Evolutionary conservation across 768 basidiomycete species (phyloP), one percentile per base, ranked within the genome.

Genomic region (Psilocybe cyanescens): DNA sequence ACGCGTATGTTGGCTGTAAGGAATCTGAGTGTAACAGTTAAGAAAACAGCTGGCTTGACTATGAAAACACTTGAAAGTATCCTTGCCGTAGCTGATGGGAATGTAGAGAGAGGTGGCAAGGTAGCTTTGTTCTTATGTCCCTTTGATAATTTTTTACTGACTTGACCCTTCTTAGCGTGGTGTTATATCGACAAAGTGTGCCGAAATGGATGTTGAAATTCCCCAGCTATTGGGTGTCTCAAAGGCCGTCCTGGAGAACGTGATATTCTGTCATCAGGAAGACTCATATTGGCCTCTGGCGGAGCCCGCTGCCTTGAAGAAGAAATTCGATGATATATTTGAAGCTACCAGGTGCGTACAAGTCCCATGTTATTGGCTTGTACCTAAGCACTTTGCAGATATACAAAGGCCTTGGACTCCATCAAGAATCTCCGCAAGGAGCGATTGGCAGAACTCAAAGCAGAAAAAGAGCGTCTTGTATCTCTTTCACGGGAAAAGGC

Each of bases 301-400:
- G 0, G 97, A 99, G 67, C 92, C 97, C 2, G 79, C 92, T 9
- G 84, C 87, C 0, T 76, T 99, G 39, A 99, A 99, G 83, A 99
- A 98, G 83, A 99, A 99, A 73, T 99, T 99, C 63, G 97, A 99
- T 68, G 97, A 99, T 69, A 99, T 99, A 59, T 99, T 99, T 68
- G 97, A 99, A 75, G 97, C 97, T 3, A 99, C 96, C 17, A 91
- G 91, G 95, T 92, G 54, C 33, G 79, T 70, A 45, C 7, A 5
- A 50, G 8, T 24, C 8, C 29, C 14, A 17, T 48, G 17, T 47
- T 62, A 31, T 30, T 29, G 4, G 19, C 29, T 16, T 1, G 45
- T 55, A 50, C 62, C 51, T 1, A 61, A 33, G 39, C 30, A 8
- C 52, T 58, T 44, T 28, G 16, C 59, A 97, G 96, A 69, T 99